Conservation (phyloP, 192 early-diverging fungal genomes). For the Pilobolus umbonatus region DNA sequence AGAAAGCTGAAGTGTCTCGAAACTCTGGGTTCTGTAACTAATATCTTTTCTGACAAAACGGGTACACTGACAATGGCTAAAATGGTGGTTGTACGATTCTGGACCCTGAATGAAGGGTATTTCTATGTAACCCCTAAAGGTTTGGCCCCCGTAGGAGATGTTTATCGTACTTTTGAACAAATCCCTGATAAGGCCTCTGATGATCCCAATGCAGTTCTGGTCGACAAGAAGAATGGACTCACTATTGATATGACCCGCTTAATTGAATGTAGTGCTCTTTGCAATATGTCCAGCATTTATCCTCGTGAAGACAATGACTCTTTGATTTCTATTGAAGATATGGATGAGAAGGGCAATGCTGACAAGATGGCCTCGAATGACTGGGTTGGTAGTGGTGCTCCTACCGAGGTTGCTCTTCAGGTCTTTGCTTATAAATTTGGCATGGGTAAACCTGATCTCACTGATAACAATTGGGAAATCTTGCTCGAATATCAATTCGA, state of each 20-base stretch:
- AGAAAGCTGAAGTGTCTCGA: conserved; percentile 86
- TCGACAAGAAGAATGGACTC: neutral
- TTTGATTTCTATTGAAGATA: neutral
- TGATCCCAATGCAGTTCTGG: neutral
- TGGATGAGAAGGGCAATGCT: neutral
- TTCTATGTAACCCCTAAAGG: conserved; percentile 61
- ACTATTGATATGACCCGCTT: conserved; percentile 24
- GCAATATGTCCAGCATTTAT: conserved; percentile 76
- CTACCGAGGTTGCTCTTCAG: conserved; percentile 92
- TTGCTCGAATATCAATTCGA: conserved; percentile 66
- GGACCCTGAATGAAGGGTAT: conserved; percentile 67
- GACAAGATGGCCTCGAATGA: conserved; percentile 29
- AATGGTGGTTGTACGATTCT: conserved; percentile 84
- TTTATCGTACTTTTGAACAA: conserved; percentile 14
- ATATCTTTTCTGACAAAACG: conserved; percentile 95
- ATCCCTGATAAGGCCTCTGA: neutral
- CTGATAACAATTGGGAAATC: conserved; percentile 39
- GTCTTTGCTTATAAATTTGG: conserved; percentile 78
- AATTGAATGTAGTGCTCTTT: conserved; percentile 65
- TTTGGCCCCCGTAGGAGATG: conserved; percentile 56
- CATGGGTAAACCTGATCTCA: conserved; percentile 65
- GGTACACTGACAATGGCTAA: conserved; percentile 92
- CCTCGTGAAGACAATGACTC: conserved; percentile 10
- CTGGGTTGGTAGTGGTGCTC: conserved; percentile 83
- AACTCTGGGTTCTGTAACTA: conserved; percentile 87